Evolutionary conservation across 2,329 filamentous ascomycete species (phyloP).

Genomic region (Colletotrichum viniferum): DNA sequence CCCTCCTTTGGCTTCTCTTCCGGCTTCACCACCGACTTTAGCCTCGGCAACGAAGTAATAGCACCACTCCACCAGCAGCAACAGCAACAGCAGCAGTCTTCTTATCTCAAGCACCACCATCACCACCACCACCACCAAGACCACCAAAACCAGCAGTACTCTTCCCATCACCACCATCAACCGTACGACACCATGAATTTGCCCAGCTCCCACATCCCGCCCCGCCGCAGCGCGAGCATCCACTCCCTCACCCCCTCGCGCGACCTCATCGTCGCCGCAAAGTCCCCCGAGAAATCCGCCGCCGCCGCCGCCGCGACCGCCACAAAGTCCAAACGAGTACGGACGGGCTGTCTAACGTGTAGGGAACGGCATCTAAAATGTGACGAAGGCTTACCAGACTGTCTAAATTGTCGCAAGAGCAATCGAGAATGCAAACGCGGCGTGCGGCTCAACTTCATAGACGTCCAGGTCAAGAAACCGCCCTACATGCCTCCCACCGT

Average conservation of each 20-base stretch:
- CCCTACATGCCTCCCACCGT: conserved; percentile 64
- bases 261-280: conserved; percentile 14
- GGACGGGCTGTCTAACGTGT: conserved; percentile 91
- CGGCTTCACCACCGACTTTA: conserved; percentile 5
- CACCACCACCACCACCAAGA: conserved; percentile 25
- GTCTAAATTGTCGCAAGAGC: conserved; percentile 86
- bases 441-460: conserved; percentile 88
- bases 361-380: conserved; percentile 90
- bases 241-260: conserved; percentile 20
- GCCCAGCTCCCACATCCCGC: conserved; percentile 23
- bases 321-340: conserved; percentile 79
- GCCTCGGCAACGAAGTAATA: neutral
- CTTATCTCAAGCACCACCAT: conserved; percentile 24
- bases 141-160: conserved; percentile 18
- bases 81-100: conserved; percentile 11
- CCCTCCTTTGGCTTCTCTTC: conserved; percentile 28
- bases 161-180: conserved; percentile 27
- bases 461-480: conserved; percentile 74
- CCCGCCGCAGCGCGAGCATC: conserved; percentile 21
- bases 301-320: conserved; percentile 24
- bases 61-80: conserved; percentile 21
- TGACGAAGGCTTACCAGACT: conserved; percentile 71
- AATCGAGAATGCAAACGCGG: conserved; percentile 85
- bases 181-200: conserved; percentile 11
- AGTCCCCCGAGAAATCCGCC: conserved; percentile 14